A percentile compares a stretch with the other conserved stretches of the same genome.
Conservation (phyloP, 2,329 filamentous ascomycete genomes). For the Cordyceps fumosorosea region DNA sequence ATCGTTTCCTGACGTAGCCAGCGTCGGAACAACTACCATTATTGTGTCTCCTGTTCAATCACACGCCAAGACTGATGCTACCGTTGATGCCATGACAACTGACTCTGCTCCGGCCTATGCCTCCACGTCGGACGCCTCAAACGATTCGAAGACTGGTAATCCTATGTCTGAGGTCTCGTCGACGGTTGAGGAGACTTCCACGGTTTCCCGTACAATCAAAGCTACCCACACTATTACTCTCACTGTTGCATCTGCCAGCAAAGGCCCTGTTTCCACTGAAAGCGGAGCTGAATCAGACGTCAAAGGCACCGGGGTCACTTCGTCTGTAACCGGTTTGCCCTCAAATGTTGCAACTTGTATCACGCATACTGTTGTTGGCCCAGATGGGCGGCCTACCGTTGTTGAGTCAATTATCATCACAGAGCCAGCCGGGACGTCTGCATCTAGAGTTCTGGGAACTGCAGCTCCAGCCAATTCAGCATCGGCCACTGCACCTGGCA, state of each 20-base stretch:
- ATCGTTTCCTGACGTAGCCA: slow-evolving; percentile 11
- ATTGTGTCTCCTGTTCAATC: slow-evolving; percentile 14
- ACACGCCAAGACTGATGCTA: background rate
- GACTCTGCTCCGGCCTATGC: background rate
- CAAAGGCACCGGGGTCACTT: background rate
- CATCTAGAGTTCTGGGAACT: background rate
- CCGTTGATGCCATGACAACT: slow-evolving; percentile 1
- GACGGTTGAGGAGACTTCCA: slow-evolving; percentile 1
- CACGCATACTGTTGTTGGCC: slow-evolving; percentile 25
- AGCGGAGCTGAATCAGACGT: background rate
- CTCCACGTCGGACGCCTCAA: background rate
- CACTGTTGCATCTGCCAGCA: background rate
- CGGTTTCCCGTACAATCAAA: slow-evolving; percentile 12
- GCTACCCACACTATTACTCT: slow-evolving; percentile 20
- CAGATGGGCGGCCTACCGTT: slow-evolving; percentile 28
- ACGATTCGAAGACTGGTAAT: background rate
- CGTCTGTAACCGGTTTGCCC: background rate
- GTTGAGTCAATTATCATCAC: slow-evolving; percentile 29
- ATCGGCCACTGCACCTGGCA: background rate
- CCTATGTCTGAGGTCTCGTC: slow-evolving; percentile 7
- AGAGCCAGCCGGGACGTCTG: slow-evolving; percentile 8
- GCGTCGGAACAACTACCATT: slow-evolving; percentile 25
- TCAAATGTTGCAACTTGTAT: slow-evolving; percentile 18
- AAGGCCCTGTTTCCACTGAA: background rate
- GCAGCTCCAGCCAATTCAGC: background rate